Conservation (phyloP, 1,284 basidiomycete genomes). For the Austroboletus niveus region DNA sequence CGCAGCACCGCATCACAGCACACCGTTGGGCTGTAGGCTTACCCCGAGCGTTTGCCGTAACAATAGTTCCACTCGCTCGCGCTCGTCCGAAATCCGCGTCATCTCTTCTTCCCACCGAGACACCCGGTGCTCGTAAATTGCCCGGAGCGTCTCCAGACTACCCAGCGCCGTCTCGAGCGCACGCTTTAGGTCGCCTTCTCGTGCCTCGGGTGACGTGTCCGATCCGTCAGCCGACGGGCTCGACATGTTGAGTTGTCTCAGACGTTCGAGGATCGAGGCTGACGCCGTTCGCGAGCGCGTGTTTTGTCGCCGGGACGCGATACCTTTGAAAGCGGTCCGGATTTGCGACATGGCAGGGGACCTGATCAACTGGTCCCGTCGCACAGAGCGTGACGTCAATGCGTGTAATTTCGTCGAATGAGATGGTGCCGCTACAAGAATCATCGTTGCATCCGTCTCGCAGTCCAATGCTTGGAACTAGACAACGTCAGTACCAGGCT, state of each 20-base stretch:
- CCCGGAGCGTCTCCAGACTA: constrained; percentile 57
- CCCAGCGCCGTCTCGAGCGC: constrained; percentile 64
- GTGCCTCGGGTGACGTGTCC: constrained; percentile 45
- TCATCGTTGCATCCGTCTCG: constrained; percentile 74
- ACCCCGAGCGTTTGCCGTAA: constrained; percentile 61
- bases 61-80: constrained; percentile 63
- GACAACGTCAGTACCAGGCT: neutral
- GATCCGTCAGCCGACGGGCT: constrained; percentile 49
- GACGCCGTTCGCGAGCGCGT: constrained; percentile 42
- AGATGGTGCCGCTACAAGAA: constrained; percentile 70
- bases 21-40: constrained; percentile 21
- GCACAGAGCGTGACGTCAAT: constrained; percentile 64
- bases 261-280: constrained; percentile 55
- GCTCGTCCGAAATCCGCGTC: constrained; percentile 57
- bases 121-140: constrained; percentile 66
- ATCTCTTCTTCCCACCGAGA: constrained; percentile 70
- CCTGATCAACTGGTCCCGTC: constrained; percentile 50
- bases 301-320: constrained; percentile 55
- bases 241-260: constrained; percentile 49
- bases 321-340: constrained; percentile 53
- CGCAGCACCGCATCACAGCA: neutral
- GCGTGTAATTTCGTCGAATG: constrained; percentile 63
- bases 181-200: constrained; percentile 61
- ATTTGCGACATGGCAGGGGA: constrained; percentile 51
- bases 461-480: constrained; percentile 77